Conservation (phyloP, 2,329 filamentous ascomycete genomes). For the Grosmannia serpens region DNA sequence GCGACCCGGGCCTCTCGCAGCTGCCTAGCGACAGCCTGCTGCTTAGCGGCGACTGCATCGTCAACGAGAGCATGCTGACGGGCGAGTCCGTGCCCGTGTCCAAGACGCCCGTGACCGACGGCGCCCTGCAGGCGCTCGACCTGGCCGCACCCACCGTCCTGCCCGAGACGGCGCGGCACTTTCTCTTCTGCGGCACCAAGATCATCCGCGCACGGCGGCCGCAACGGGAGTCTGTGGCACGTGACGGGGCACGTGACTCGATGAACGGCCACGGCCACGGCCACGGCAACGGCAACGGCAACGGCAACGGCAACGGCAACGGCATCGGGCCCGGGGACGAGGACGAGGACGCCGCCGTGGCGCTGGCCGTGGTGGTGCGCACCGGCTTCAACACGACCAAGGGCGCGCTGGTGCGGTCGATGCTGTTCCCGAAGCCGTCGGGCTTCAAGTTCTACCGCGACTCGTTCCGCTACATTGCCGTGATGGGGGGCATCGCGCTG, state of each 20-base stretch:
- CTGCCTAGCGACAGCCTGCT: slow-evolving; percentile 89
- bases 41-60: slow-evolving; percentile 88
- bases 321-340: background rate
- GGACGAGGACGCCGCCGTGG: slow-evolving; percentile 71
- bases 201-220: slow-evolving; percentile 84
- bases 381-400: slow-evolving; percentile 98
- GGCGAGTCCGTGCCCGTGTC: slow-evolving; percentile 95
- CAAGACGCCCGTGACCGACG: slow-evolving; percentile 73
- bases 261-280: too few species aligned
- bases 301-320: background rate
- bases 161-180: slow-evolving; percentile 73
- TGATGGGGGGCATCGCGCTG: slow-evolving; percentile 80
- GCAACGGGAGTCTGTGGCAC: slow-evolving; percentile 29
- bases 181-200: slow-evolving; percentile 90
- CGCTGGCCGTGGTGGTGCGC: slow-evolving; percentile 80
- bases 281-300: background rate
- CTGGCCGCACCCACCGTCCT: slow-evolving; percentile 72
- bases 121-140: slow-evolving; percentile 65
- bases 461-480: slow-evolving; percentile 93
- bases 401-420: slow-evolving; percentile 86
- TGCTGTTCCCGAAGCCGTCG: slow-evolving; percentile 96
- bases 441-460: slow-evolving; percentile 98
- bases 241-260: slow-evolving; percentile 32
- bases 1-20: slow-evolving; percentile 77
- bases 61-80: slow-evolving; percentile 98